phyloP scores from a whole-genome alignment of 2,329 filamentous ascomycete species.

The Aspergillus sp. region DNA sequence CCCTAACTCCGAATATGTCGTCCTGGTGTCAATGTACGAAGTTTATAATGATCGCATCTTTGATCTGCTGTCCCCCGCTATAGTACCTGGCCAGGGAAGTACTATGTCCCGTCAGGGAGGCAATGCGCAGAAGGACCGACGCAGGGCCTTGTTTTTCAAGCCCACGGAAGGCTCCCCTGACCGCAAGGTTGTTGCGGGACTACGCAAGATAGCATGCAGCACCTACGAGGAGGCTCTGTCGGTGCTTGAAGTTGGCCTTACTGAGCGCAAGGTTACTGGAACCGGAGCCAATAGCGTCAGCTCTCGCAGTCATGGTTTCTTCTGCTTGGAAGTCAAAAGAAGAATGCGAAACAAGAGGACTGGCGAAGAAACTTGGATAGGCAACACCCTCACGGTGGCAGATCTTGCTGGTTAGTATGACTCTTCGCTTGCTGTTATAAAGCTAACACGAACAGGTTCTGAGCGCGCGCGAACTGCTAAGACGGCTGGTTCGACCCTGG shows the following conservation, averaged over 20 bases:
- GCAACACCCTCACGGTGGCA: constrained; percentile 81
- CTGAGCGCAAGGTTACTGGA: constrained; percentile 82
- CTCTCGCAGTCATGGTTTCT: constrained; percentile 92
- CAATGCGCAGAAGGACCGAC: constrained; percentile 65
- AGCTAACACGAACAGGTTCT: constrained; percentile 56
- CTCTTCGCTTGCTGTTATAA: neutral
- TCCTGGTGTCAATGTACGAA: constrained; percentile 97
- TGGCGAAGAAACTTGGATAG: constrained; percentile 66
- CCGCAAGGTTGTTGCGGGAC: constrained; percentile 88
- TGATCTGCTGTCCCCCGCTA: constrained; percentile 71
- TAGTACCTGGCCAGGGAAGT: constrained; percentile 45
- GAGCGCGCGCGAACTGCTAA: constrained; percentile 92
- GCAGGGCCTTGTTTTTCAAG: constrained; percentile 89
- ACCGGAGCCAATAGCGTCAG: constrained; percentile 92
- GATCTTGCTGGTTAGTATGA: constrained; percentile 72
- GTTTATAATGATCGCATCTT: constrained; percentile 99
- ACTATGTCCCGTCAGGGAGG: constrained; percentile 45
- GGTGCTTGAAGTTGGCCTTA: constrained; percentile 84
- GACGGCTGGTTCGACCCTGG: constrained; percentile 87
- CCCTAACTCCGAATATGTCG: constrained; percentile 73
- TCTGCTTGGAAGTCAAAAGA: constrained; percentile 93
- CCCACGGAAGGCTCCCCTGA: constrained; percentile 84
- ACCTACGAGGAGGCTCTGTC: constrained; percentile 81
- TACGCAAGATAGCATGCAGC: constrained; percentile 86
- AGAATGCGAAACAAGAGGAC: constrained; percentile 55